These are phyloP conservation scores for Omphalotus olearius DNA, from an alignment of 1,284 basidiomycete genomes.

Conservation along the genomic window DNA sequence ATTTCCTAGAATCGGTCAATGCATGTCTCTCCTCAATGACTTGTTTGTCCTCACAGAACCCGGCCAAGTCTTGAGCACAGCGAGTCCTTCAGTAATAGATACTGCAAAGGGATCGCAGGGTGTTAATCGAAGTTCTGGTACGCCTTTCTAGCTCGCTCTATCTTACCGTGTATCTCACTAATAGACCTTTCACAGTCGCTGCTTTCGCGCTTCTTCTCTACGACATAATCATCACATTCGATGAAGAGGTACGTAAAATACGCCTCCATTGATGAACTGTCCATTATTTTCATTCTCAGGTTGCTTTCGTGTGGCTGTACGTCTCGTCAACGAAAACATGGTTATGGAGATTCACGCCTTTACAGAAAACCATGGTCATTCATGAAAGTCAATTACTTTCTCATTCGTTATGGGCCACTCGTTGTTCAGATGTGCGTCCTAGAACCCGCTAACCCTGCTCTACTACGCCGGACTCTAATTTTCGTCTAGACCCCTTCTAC, in stretches of 20 bases:
- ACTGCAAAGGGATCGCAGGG: no score
- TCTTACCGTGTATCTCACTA: no score
- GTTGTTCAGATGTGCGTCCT: conserved; percentile 7
- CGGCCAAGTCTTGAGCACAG: no score
- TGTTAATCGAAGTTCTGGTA: no score
- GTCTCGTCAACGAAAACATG: background rate
- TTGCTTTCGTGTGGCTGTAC: conserved; percentile 9
- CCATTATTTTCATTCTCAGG: background rate
- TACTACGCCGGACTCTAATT: background rate
- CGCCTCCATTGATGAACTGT: background rate
- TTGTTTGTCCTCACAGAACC: no score
- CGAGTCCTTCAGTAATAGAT: no score
- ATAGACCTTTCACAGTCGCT: background rate
- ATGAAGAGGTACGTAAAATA: background rate
- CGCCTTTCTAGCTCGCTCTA: no score
- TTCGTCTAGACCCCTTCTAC: conserved; percentile 4
- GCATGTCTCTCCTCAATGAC: no score
- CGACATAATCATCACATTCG: background rate
- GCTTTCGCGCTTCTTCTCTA: background rate
- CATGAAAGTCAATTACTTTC: conserved; percentile 12
- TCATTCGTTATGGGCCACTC: conserved; percentile 8
- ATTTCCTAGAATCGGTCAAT: no score
- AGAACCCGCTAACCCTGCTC: background rate
- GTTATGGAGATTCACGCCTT: background rate
- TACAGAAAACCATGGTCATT: conserved; percentile 6